Base-by-base conservation (phyloP, 805 yeast genomes). In the Priceomyces medius region DNA sequence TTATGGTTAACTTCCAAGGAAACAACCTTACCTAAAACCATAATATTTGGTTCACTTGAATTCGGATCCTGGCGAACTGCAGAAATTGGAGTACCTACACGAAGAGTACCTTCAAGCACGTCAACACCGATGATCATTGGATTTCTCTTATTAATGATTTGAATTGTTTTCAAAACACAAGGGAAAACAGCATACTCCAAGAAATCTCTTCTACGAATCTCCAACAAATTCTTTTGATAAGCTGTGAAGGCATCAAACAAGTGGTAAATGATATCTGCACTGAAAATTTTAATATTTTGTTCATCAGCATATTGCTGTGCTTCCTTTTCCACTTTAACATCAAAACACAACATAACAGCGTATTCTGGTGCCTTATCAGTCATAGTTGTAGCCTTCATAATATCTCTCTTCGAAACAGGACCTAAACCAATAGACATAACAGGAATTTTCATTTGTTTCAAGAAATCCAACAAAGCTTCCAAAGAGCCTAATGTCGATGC, bases 61-160 rank as follows among this genome's bases (percentile, higher is more conserved):
- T 74, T 76, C 32, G 97, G 96, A 61, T 91, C 97, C 32, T 74
- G 71, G 64, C 88, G 89, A 35, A 93, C 97, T 20, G 91, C 89
- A 72, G 96, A 85, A 45, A 93, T 88, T 48, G 99, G 99, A 4
- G 99, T 90, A 44, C 99, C 99, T 32, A 86, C 66, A 48, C 90
- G 80, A 32, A 93, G 77, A 35, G 85, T 74, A 58, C 99, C 99
- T 61, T 93, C 98, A 34, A 79, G 65, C 45, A 93, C 96, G 62
- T 93, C 99, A 44, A 93, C 98, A 81, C 99, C 99, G 59, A 93
- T 87, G 60, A 93, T 90, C 98, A 93, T 93, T 48, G 99, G 99
- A 65, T 90, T 88, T 71, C 99, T 87, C 74, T 91, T 91, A 82
- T 93, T 93, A 66, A 93, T 93, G 61, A 93, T 88, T 73, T 93